Base-by-base conservation (phyloP, 371 early-diverging fungal species). In the Neoconidiobolus thromboides region DNA sequence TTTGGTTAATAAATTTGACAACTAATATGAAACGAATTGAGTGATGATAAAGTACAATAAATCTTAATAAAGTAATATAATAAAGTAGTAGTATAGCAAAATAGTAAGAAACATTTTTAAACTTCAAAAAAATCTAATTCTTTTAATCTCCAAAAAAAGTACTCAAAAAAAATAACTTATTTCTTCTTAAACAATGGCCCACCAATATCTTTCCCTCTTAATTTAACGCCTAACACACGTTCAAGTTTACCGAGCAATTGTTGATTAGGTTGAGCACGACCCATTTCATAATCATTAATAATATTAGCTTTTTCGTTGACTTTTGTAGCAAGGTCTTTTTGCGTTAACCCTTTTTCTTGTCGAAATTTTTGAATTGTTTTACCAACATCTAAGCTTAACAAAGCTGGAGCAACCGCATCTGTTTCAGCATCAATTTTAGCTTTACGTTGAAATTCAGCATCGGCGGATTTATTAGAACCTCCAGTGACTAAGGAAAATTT, bases 401-500 rank as follows among this genome's bases (percentile, higher is more conserved):
- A 78, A 58, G 82, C 76, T 14, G 83, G 85, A 15, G 83, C 78
- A 55, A 79, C 71, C 48, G 86, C 86, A 69, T 91, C 91, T 54
- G 88, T 84, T 53, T 88, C 86, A 63, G 88, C 81, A 65, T 92
- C 96, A n/a, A 93, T 64, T 68, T 92, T 89, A 53, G 92, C 93
- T 56, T 86, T 76, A 62, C 79, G 79, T 61, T 79, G 79, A 68
- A 83, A 81, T 59, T 82, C 81, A 50, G 84, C 82, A 66, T 88
- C 40, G 9, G 57, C 44, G 44, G 43, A 42, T 46, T 57, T 57
- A 14, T 57, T 57, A 7, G 40, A 38, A 44, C 36, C 40, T 43
- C 48, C 55, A 59, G 42, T 43, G 53, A 44, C 60, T 38, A 54
- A 39, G n/a, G 60, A 57, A 37, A n/a, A 43, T 10, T 14, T 57